These are phyloP conservation scores for Metschnikowia colocasiae DNA, from an alignment of 805 yeast species.

Conservation along the genomic window DNA sequence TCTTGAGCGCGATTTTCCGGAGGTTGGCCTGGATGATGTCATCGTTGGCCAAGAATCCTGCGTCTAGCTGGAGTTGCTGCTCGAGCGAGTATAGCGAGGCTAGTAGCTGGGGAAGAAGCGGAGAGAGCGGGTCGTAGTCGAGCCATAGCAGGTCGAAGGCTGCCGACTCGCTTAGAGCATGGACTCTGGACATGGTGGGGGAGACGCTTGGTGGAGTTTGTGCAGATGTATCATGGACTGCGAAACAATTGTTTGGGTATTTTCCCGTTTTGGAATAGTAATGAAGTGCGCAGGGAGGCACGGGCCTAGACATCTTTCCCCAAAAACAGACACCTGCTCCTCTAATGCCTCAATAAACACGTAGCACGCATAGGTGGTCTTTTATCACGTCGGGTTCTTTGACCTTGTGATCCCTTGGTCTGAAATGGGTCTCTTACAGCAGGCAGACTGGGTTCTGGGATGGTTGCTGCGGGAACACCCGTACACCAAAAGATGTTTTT, in stretches of 20 bases:
- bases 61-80: constrained; percentile 2
- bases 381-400: no score
- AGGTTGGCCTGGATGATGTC: constrained; percentile 5
- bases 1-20: neutral
- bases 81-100: constrained; percentile 4
- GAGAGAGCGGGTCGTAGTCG: neutral
- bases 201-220: neutral
- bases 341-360: no score
- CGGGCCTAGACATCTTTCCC: neutral
- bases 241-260: neutral
- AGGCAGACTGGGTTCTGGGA: no score
- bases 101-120: constrained; percentile 2
- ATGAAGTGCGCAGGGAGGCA: neutral
- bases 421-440: no score
- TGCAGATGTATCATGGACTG: neutral
- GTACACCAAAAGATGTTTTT: no score
- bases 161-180: constrained; percentile 2
- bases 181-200: neutral
- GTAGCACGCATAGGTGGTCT: no score
- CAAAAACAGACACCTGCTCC: no score
- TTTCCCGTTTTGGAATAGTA: constrained; percentile 4
- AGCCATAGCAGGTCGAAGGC: neutral
- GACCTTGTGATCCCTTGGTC: no score
- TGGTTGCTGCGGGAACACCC: no score
- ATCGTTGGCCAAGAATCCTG: constrained; percentile 7